Base-by-base conservation (phyloP, 306 rosid genomes). In the Myrica gale region DNA sequence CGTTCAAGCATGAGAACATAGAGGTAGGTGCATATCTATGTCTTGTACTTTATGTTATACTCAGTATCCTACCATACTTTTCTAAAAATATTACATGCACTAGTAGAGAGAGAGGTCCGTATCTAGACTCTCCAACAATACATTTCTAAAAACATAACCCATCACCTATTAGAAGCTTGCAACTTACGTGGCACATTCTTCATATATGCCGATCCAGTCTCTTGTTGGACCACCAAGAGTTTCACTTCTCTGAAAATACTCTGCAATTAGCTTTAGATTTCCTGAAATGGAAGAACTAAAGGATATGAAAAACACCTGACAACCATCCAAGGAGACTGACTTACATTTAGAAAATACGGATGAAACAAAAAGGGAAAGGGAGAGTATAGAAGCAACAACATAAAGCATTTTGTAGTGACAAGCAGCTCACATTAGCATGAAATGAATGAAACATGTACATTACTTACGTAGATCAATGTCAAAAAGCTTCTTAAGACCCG, bases 401-500 rank as follows among this genome's bases (percentile, higher is more conserved):
- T 61, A n/a, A 71, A 50, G 69, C 67, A 58, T 52, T 46, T 62
- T 74, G 54, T 69, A 50, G 71, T 68, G 69, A 60, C 32, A 56
- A 57, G 53, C 58, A 71, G 20, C 12, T 55, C 42, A 15, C 9
- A 57, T 7, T 65, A 5, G 69, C 50, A 51, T 61, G 44, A 69
- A 50, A 69, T 46, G 53, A 80, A 69, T 2, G 68, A 32, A 73
- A 73, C 79, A 74, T 66, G 66, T 66, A 67, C 51, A 76, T 37
- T 56, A 82, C 98, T 89, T 85, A 95, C 97, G 80, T 82, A 95
- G 80, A 82, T 95, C 98, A 83, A 92, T 95, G 85, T 95, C 97
- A 63, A 95, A 95, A 83, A 95, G 97, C 87, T 87, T 95, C 91
- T 89, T 95, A 52, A 95, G 87, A 74, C 98, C 98, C 51, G 98